Evolutionary conservation across 345 rosid genomes (phyloP), one percentile per base, ranked within the genome.

Genomic region (Cardiospermum halicacabum): DNA sequence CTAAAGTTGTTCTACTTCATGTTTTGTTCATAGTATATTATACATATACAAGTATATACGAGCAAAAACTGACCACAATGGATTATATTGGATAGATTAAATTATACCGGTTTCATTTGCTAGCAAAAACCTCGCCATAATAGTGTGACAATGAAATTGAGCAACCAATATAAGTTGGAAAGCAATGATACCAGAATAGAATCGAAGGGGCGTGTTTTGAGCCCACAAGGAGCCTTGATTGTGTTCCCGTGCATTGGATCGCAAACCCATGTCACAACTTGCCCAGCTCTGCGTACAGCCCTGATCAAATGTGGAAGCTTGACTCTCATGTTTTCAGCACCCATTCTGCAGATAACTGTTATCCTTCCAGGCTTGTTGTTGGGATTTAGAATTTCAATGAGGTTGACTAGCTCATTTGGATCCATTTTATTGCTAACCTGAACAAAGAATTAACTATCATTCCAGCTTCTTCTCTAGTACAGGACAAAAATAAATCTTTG

Each of bases 161-260:
- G 64, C 47, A 26, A 21, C 18, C 51, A 70, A 30, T 25, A 25
- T 25, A 70, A 39, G 11, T 16, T 6, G 5, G 60, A 48, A 36
- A 59, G 69, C 56, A 39, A 37, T 47, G 49, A 60, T 82, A 85
- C 89, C 84, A 82, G 53, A 37, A 85, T 82, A 26, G 88, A 72
- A 74, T 85, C 90, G 2, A 85, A 85, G 66, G 90, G 72, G 13
- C 85, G 81, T n/a, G 90, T 85, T 73, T 77, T 85, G 68, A 78
- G 87, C 10, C 90, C 90, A 25, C 87, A 80, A 1, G 90, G 90
- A 50, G 90, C 87, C 71, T 80, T 74, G 54, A 82, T 85, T 21
- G 89, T 85, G 85, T 85, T 82, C 51, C 89, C 87, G 7, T 85
- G 89, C 85, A 85, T 77, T 5, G 87, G 90, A 78, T 85, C 90